Evolutionary conservation across 495 filamentous ascomycete genomes (phyloP).

Genomic region (Xylaria intraflava): DNA sequence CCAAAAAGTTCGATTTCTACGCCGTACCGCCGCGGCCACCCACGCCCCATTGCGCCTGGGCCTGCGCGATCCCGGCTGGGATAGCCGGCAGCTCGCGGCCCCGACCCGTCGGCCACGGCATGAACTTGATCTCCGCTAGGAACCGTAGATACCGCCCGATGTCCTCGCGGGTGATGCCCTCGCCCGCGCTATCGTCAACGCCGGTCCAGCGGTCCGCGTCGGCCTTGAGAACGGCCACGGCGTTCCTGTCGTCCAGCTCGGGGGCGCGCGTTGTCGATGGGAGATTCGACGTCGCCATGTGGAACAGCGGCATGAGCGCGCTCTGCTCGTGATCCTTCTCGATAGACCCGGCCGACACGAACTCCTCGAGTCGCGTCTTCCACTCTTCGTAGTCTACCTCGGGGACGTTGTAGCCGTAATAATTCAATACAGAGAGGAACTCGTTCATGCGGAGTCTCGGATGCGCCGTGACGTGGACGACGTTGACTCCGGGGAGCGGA

Average conservation of each 20-base stretch:
- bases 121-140: conserved; percentile 62
- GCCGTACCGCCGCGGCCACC: conserved; percentile 39
- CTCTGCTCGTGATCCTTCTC: conserved; percentile 56
- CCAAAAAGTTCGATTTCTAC: too few relatives aligned
- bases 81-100: conserved; percentile 41
- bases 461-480: conserved; percentile 66
- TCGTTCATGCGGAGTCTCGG: conserved; percentile 74
- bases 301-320: conserved; percentile 78
- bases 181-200: conserved; percentile 54
- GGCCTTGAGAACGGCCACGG: conserved; percentile 51
- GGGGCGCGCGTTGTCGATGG: conserved; percentile 73
- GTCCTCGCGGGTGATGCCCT: conserved; percentile 55
- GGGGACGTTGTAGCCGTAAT: conserved; percentile 70
- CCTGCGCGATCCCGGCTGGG: conserved; percentile 41
- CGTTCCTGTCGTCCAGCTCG: conserved; percentile 70
- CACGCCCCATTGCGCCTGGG: conserved; percentile 38
- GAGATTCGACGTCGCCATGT: conserved; percentile 76
- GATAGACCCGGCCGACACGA: conserved; percentile 45
- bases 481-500: conserved; percentile 31
- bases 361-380: conserved; percentile 23
- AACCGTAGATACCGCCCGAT: conserved; percentile 69
- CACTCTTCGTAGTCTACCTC: conserved; percentile 58
- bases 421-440: conserved; percentile 63
- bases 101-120: conserved; percentile 47
- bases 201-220: conserved; percentile 56